Conservation (phyloP, 805 yeast genomes). For the Myxozyma udenii region DNA sequence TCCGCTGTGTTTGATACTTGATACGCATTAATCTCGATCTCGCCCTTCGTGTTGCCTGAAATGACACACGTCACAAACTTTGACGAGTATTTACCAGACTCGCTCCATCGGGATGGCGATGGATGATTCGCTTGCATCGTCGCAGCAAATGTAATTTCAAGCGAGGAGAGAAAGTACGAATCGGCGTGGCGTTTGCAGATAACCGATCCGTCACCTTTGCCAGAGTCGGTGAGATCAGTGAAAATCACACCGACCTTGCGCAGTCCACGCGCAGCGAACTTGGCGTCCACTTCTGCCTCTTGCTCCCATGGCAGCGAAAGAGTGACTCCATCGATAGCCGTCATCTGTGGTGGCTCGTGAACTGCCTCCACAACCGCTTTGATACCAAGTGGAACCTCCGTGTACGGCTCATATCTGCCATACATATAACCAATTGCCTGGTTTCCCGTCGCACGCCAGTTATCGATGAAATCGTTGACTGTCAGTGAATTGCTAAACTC, state of each 20-base stretch:
- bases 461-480: conserved; percentile 78
- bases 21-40: conserved; percentile 85
- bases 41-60: conserved; percentile 83
- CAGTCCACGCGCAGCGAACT: conserved; percentile 60
- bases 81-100: conserved; percentile 68
- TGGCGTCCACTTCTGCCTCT: conserved; percentile 52
- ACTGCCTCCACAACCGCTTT: conserved; percentile 93
- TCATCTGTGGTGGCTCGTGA: conserved; percentile 87
- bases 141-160: conserved; percentile 83
- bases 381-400: conserved; percentile 84
- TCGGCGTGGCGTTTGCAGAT: conserved; percentile 89
- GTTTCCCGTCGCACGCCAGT: conserved; percentile 85
- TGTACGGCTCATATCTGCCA: conserved; percentile 76
- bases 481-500: conserved; percentile 75
- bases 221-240: conserved; percentile 87
- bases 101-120: conserved; percentile 61
- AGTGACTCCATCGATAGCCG: conserved; percentile 80
- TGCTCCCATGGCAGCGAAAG: conserved; percentile 53
- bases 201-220: conserved; percentile 82
- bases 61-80: conserved; percentile 91
- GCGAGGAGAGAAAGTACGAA: conserved; percentile 82
- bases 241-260: conserved; percentile 76
- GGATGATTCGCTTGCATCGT: conserved; percentile 66
- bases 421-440: conserved; percentile 85
- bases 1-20: conserved; percentile 89